These are phyloP conservation scores for Drosera capensis DNA, from an alignment of 148 eudicot genomes.

Conservation along the genomic window DNA sequence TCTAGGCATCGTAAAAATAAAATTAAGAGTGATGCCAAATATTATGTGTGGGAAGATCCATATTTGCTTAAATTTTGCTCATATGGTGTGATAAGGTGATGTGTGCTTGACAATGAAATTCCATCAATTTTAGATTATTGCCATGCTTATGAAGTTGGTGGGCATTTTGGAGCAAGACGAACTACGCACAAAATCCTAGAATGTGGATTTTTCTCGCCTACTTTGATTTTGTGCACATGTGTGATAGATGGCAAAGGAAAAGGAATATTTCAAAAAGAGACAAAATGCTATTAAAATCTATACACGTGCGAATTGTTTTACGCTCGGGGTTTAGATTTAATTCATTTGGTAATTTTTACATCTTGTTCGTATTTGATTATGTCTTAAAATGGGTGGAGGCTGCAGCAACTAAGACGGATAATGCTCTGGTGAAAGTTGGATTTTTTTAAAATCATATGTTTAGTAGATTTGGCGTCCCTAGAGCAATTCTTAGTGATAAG, in stretches of 20 bases:
- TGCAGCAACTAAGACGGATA: not conserved
- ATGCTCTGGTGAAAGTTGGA: not conserved
- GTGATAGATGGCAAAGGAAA: not conserved
- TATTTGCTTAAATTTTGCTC: not conserved
- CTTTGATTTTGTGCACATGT: not conserved
- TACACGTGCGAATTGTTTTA: too few relatives aligned
- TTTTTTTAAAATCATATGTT: not conserved
- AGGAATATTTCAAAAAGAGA: not conserved
- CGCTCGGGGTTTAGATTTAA: not conserved
- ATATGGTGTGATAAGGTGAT: not conserved
- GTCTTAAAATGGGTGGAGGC: not conserved
- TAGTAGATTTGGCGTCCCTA: not conserved
- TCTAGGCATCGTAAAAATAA: not conserved
- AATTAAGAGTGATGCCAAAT: too few relatives aligned
- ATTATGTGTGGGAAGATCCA: not conserved
- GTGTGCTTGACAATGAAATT: too few relatives aligned
- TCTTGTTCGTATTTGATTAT: not conserved
- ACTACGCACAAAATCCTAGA: not conserved
- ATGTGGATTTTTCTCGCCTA: not conserved
- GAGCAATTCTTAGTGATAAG: not conserved
- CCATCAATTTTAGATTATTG: too few relatives aligned
- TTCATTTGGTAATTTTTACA: not conserved
- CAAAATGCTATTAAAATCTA: too few relatives aligned
- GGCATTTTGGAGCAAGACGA: not conserved
- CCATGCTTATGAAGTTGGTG: not conserved